phyloP scores from a whole-genome alignment of 2,329 filamentous ascomycete genomes.

The Acrocalymma vagum region DNA sequence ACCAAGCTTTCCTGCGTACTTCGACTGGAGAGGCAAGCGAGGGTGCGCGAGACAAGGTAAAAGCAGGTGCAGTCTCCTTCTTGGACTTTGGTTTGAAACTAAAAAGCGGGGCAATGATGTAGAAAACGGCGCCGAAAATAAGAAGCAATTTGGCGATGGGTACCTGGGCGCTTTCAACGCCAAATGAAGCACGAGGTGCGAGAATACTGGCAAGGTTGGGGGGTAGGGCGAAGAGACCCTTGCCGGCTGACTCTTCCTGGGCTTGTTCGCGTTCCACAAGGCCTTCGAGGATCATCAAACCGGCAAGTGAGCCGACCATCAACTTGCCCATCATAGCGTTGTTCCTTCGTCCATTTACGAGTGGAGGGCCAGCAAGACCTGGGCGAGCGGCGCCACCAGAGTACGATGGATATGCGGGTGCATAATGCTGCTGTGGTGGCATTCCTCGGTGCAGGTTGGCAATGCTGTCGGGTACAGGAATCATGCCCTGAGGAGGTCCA shows the following conservation, averaged over 20 bases:
- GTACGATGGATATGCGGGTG: constrained; percentile 44
- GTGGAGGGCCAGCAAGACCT: constrained; percentile 32
- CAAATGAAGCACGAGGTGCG: constrained; percentile 42
- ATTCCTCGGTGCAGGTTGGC: constrained; percentile 48
- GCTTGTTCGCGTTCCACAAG: constrained; percentile 70
- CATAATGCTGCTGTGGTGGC: constrained; percentile 48
- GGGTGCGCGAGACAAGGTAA: constrained; percentile 62
- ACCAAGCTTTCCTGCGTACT: constrained; percentile 87
- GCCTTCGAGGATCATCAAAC: constrained; percentile 90
- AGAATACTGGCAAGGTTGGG: constrained; percentile 40
- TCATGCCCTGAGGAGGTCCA: constrained; percentile 50
- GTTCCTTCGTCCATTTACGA: constrained; percentile 52
- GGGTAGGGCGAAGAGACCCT: constrained; percentile 54
- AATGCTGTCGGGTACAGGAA: constrained; percentile 53
- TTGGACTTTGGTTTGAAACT: constrained; percentile 65
- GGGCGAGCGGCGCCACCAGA: constrained; percentile 32
- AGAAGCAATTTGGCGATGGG: constrained; percentile 60
- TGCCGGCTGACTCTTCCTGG: constrained; percentile 51
- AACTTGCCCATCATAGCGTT: constrained; percentile 73
- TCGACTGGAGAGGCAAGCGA: constrained; percentile 84
- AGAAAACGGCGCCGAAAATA: constrained; percentile 63
- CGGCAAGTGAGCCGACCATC: constrained; percentile 91
- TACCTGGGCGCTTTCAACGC: constrained; percentile 40
- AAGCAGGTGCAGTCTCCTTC: constrained; percentile 52
- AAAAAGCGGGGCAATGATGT: constrained; percentile 65